Base-by-base conservation (phyloP, 2,329 filamentous ascomycete genomes). In the Ceratocystiopsis minuta region DNA sequence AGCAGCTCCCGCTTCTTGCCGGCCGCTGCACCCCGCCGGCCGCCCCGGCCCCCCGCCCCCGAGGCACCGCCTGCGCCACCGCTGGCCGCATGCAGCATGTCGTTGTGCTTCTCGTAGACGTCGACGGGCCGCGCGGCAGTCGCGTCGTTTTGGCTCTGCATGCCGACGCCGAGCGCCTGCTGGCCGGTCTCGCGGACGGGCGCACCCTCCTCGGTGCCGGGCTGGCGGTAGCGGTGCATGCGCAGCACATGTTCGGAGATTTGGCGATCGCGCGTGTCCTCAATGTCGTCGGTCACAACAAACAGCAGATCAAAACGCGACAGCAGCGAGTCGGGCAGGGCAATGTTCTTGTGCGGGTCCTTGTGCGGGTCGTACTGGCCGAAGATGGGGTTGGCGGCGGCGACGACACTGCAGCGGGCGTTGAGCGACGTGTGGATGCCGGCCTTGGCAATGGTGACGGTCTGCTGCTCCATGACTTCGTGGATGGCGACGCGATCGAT, bases 401-500 rank as follows among this genome's bases (percentile, higher is more conserved):
- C 90, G 52, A 98, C 75, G 47, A 98, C 90, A 60, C 86, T 94
- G 64, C 90, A 98, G 44, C 90, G 80, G 41, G 90, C 90, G 55
- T 98, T 98, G 46, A 98, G 68, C 3, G 87, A 94, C 0, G 90
- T 98, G 61, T 98, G 90, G 45, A 98, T 98, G 49, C 90, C 90
- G 1, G 90, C 90, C 64, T 98, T 98, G 41, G 90, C 90, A 54
- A 98, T 98, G 14, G 90, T 98, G 46, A 98, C 90, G 0, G 90
- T 98, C 62, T 98, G 90, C 64, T 98, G 90, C 63, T 98, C 90
- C 90, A 98, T 98, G 50, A 98, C 90, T 82, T 98, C 90, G 72
- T 98, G 90, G 52, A 98, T 98, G 38, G 90, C 90, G 4, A 98
- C 90, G 57, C 90, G 78, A 60, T 98, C 90, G 44, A 96, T 80